Base-by-base conservation (phyloP, 2,329 filamentous ascomycete species). In the Fusarium coffeatum region DNA sequence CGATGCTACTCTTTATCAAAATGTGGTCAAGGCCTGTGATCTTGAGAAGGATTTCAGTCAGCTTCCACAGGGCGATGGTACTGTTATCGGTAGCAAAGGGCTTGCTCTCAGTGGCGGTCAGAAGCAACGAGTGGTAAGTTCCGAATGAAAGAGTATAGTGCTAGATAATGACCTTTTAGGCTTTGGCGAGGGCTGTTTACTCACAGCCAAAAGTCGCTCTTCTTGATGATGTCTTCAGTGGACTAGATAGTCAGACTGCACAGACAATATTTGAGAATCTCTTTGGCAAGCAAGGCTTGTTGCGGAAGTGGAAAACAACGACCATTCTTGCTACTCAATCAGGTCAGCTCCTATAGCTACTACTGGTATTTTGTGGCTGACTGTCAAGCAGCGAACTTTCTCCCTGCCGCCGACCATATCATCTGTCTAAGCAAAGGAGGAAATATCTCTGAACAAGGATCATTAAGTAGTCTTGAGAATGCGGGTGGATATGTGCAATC, bases 41-140 rank as follows among this genome's bases (percentile, higher is more conserved):
- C 72, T 84, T 7, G 74, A 78, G 10, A 73, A 72, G 9, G 79
- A 81, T 15, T 64, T 81, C 12, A 28, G 42, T 7, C 76, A 74
- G 32, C 71, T 85, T 15, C 68, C 78, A 1, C 58, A 75, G 4
- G 77, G 79, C 3, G 81, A 85, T 37, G 64, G 72, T 11, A 84
- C 82, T 0, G 72, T 78, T 1, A 75, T 85, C 41, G 84, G 84
- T 3, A 84, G 80, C 51, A 82, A 82, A 37, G 84, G 84, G 0
- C 77, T 84, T 51, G 80, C 78, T 6, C 75, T 86, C 1, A 84
- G 82, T 6, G 84, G 84, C 10, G 84, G 84, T 0, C 84, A 86
- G 66, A 82, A 80, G 64, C 80, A 83, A 54, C 78, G 82, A 15
- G 74, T 84, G 10, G 80, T 77, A 72, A 77, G 74, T 66, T 11